Conservation (phyloP, 768 basidiomycete genomes). For the Podaxis mareebaensis region DNA sequence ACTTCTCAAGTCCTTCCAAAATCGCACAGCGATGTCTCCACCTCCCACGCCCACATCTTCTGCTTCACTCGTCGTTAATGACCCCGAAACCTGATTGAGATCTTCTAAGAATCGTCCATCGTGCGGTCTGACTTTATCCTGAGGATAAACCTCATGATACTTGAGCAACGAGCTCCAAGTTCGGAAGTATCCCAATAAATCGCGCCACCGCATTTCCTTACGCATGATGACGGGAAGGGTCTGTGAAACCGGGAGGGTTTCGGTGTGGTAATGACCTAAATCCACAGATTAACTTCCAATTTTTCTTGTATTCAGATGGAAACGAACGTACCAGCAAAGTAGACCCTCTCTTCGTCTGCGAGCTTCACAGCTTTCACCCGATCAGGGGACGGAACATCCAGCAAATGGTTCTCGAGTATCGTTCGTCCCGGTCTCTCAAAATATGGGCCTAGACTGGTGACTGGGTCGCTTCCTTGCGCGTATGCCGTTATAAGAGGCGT, state of each 20-base stretch:
- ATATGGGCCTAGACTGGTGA: slow-evolving; percentile 62
- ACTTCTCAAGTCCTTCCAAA: slow-evolving; percentile 55
- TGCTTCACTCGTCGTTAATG: background rate
- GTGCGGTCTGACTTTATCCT: slow-evolving; percentile 41
- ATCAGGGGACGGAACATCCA: slow-evolving; percentile 61
- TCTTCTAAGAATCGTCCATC: slow-evolving; percentile 34
- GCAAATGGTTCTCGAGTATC: slow-evolving; percentile 70
- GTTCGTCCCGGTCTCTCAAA: slow-evolving; percentile 83
- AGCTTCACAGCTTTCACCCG: slow-evolving; percentile 25
- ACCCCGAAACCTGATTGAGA: slow-evolving; percentile 21
- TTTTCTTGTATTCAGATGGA: background rate
- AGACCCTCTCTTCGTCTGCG: slow-evolving; percentile 46
- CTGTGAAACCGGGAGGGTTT: slow-evolving; percentile 5
- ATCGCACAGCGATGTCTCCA: slow-evolving; percentile 66
- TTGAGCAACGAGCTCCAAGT: slow-evolving; percentile 73
- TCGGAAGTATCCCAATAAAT: slow-evolving; percentile 65
- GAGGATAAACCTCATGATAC: slow-evolving; percentile 62
- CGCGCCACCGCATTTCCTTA: slow-evolving; percentile 63
- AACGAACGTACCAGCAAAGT: slow-evolving; percentile 50
- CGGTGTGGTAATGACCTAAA: slow-evolving; percentile 6
- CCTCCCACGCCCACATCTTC: slow-evolving; percentile 34
- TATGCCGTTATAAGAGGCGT: slow-evolving; percentile 62
- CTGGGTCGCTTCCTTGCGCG: slow-evolving; percentile 57
- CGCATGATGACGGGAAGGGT: slow-evolving; percentile 50
- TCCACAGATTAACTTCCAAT: background rate